These are phyloP conservation scores for Kluyveromyces starmeri DNA, from an alignment of 805 yeast species.

Conservation along the genomic window DNA sequence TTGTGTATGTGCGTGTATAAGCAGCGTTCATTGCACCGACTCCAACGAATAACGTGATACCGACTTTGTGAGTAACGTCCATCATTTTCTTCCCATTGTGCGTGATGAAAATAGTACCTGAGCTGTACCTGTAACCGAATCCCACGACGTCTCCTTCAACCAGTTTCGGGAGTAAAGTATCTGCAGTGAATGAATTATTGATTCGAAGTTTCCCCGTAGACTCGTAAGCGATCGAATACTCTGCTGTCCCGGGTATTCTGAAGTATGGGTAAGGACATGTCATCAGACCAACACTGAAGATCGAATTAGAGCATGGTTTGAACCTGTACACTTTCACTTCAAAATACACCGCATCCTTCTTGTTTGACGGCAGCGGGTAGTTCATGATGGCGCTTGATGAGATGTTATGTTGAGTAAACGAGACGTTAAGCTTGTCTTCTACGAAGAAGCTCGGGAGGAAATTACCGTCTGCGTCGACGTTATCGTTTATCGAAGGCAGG, in stretches of 20 bases:
- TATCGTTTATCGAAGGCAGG: conserved; percentile 29
- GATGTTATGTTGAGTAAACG: conserved; percentile 24
- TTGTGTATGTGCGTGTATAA: conserved; percentile 30
- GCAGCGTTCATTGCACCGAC: conserved; percentile 33
- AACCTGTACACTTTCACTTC: conserved; percentile 47
- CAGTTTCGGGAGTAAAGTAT: conserved; percentile 34
- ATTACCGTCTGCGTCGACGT: conserved; percentile 24
- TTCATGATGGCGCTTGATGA: conserved; percentile 29
- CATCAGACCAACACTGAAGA: conserved; percentile 56
- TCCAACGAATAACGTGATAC: conserved; percentile 34
- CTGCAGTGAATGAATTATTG: conserved; percentile 47
- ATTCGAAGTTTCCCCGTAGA: conserved; percentile 62
- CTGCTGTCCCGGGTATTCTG: conserved; percentile 64
- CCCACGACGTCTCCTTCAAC: conserved; percentile 90
- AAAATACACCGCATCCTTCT: conserved; percentile 61
- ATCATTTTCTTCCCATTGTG: conserved; percentile 83
- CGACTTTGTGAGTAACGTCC: conserved; percentile 70
- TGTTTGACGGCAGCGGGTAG: conserved; percentile 33
- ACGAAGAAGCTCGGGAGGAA: conserved; percentile 29
- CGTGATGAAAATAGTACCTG: conserved; percentile 85
- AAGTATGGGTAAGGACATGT: conserved; percentile 71
- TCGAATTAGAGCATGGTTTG: conserved; percentile 32
- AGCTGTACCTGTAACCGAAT: conserved; percentile 71
- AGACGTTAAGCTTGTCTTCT: conserved; percentile 28
- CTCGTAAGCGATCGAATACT: conserved; percentile 65